Percentiles rank a stretch among this genome's conserved stretches.
Evolutionary conservation across 1,139 yeast species (phyloP).

Genomic region (Trichomonascaceae sp.): DNA sequence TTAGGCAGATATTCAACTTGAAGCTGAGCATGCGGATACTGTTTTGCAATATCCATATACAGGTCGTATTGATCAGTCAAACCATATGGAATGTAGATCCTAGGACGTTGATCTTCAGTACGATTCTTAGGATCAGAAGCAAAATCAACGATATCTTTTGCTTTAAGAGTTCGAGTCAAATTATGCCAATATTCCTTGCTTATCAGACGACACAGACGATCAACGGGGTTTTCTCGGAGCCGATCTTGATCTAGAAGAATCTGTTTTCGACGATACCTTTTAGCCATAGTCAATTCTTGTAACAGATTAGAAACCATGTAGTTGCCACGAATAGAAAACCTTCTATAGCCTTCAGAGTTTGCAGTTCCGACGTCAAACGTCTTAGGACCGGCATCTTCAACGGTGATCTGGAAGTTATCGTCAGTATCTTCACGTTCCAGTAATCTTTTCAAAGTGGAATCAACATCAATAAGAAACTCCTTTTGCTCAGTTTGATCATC

Average conservation of each 20-base stretch:
- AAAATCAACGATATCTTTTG: slow-evolving; percentile 54
- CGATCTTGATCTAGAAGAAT: slow-evolving; percentile 78
- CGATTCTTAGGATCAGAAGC: slow-evolving; percentile 74
- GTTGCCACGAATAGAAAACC: slow-evolving; percentile 75
- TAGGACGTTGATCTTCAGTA: slow-evolving; percentile 53
- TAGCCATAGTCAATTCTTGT: slow-evolving; percentile 86
- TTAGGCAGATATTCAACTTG: slow-evolving; percentile 68
- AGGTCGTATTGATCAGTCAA: slow-evolving; percentile 71
- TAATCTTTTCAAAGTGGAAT: slow-evolving; percentile 62
- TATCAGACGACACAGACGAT: slow-evolving; percentile 67
- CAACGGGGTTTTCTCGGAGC: slow-evolving; percentile 83
- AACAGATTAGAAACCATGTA: slow-evolving; percentile 83
- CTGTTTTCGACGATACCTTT: slow-evolving; percentile 68
- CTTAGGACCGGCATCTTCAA: slow-evolving; percentile 92
- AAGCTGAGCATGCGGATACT: slow-evolving; percentile 52
- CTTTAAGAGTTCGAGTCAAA: slow-evolving; percentile 67
- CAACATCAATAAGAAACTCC: slow-evolving; percentile 72
- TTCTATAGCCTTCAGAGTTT: slow-evolving; percentile 73
- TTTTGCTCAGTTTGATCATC: slow-evolving; percentile 50
- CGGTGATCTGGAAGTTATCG: slow-evolving; percentile 77
- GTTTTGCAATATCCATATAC: slow-evolving; percentile 48
- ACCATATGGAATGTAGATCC: slow-evolving; percentile 71
- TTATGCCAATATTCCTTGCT: slow-evolving; percentile 75
- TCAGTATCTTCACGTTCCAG: slow-evolving; percentile 83
- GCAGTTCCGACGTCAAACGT: slow-evolving; percentile 77